These are phyloP conservation scores for Ceratobasidium sp. DNA, from an alignment of 1,284 basidiomycete genomes.

Conservation along the genomic window DNA sequence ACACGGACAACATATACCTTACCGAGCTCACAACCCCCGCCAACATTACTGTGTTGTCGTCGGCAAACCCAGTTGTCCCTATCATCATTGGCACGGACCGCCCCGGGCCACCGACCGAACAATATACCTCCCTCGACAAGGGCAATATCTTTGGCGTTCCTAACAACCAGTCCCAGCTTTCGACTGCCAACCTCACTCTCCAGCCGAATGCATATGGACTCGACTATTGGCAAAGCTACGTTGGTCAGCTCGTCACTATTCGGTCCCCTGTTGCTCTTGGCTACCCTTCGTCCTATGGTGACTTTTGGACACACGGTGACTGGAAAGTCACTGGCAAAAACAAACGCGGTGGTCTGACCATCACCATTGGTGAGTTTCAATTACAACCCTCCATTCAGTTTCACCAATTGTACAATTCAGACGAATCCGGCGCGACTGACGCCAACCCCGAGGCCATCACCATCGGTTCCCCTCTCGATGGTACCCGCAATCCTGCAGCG, in stretches of 20 bases:
- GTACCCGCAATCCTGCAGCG: slow-evolving; percentile 63
- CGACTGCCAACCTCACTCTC: slow-evolving; percentile 61
- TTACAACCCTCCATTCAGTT: background rate
- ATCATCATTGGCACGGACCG: slow-evolving; percentile 64
- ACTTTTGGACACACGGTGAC: slow-evolving; percentile 69
- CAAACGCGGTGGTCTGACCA: slow-evolving; percentile 65
- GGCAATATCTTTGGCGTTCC: slow-evolving; percentile 65
- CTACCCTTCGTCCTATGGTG: slow-evolving; percentile 66
- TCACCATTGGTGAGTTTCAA: slow-evolving; percentile 59
- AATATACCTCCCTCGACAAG: slow-evolving; percentile 62
- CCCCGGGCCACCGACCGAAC: slow-evolving; percentile 63
- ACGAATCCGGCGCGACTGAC: slow-evolving; percentile 62
- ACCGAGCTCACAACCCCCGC: slow-evolving; percentile 64
- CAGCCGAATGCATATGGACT: slow-evolving; percentile 65
- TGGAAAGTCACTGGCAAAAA: slow-evolving; percentile 70
- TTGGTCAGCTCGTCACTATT: slow-evolving; percentile 69
- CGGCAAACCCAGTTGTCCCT: slow-evolving; percentile 61
- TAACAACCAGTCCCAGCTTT: slow-evolving; percentile 64
- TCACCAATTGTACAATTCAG: slow-evolving; percentile 50
- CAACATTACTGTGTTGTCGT: slow-evolving; percentile 60
- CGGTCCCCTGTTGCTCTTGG: slow-evolving; percentile 61
- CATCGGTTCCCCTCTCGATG: slow-evolving; percentile 66
- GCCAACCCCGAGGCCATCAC: slow-evolving; percentile 68
- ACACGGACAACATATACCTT: slow-evolving; percentile 61
- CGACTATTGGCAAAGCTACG: slow-evolving; percentile 73